These are phyloP conservation scores for Stylosanthes scabra DNA, from an alignment of 331 rosid genomes.

Conservation along the genomic window DNA sequence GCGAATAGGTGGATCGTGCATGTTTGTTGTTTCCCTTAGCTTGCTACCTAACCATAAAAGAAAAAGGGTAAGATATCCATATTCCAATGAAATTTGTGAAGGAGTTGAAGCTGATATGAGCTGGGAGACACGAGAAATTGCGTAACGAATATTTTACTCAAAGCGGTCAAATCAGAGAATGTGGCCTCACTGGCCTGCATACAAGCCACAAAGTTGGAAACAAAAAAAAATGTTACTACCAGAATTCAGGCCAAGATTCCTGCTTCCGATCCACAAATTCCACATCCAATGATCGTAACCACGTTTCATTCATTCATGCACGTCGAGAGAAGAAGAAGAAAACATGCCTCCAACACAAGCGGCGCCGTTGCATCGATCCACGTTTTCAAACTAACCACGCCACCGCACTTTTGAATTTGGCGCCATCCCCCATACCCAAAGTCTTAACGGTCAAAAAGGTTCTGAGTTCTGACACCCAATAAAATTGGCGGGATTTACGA, in stretches of 20 bases:
- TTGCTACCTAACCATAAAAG: too few species aligned
- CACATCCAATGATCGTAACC: neutral
- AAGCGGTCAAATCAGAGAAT: constrained; percentile 5
- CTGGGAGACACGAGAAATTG: constrained; percentile 4
- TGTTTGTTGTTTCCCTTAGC: too few species aligned
- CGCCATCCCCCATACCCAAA: constrained; percentile 33
- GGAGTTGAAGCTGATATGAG: neutral
- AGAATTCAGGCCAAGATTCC: neutral
- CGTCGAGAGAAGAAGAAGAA: neutral
- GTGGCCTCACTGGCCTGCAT: neutral
- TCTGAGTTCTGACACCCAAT: neutral
- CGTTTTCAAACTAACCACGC: neutral
- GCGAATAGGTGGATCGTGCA: too few species aligned
- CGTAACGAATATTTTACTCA: neutral
- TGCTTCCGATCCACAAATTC: neutral
- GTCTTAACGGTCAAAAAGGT: constrained; percentile 56
- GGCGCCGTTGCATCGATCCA: constrained; percentile 41
- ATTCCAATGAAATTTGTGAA: neutral
- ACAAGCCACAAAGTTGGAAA: neutral
- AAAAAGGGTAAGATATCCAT: too few species aligned
- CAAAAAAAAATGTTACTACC: constrained; percentile 6
- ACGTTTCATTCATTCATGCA: neutral
- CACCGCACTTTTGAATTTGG: constrained; percentile 45
- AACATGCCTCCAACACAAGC: constrained; percentile 14
- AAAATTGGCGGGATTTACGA: constrained; percentile 49